Conservation (phyloP, 768 basidiomycete species). For the Peribolospora kevripleyi region DNA sequence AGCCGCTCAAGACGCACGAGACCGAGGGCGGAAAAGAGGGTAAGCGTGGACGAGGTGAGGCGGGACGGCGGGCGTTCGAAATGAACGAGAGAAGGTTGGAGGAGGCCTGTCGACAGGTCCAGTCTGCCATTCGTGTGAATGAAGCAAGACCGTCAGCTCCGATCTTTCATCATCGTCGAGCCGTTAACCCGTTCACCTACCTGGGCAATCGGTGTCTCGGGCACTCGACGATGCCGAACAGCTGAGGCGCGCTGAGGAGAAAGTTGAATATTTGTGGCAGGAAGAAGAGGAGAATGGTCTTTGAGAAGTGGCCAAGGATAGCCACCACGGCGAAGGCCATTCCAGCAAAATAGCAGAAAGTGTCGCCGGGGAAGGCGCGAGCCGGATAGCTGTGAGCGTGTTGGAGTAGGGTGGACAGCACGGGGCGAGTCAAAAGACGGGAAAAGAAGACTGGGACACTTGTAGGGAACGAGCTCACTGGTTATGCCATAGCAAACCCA, state of each 20-base stretch:
- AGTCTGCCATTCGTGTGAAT: slow-evolving; percentile 28
- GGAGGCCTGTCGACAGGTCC: slow-evolving; percentile 44
- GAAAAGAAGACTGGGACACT: background rate
- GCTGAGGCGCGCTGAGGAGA: slow-evolving; percentile 70
- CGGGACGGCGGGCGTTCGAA: slow-evolving; percentile 37
- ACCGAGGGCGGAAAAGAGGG: too few relatives aligned
- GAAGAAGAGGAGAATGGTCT: slow-evolving; percentile 88
- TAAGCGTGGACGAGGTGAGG: too few relatives aligned
- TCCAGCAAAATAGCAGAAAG: slow-evolving; percentile 86
- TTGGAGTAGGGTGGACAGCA: too few relatives aligned
- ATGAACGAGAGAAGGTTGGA: slow-evolving; percentile 46
- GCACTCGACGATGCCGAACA: slow-evolving; percentile 80
- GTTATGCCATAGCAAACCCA: slow-evolving; percentile 81
- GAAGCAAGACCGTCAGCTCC: background rate
- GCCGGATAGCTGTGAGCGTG: slow-evolving; percentile 64
- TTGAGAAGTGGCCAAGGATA: slow-evolving; percentile 90
- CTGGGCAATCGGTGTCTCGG: slow-evolving; percentile 81
- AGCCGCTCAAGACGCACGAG: too few relatives aligned
- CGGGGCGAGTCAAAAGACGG: background rate
- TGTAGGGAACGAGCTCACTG: slow-evolving; percentile 34
- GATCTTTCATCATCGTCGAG: background rate
- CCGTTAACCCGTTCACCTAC: slow-evolving; percentile 23
- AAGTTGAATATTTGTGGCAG: slow-evolving; percentile 98
- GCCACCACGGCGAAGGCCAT: slow-evolving; percentile 98
- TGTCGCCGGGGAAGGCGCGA: slow-evolving; percentile 82